Evolutionary conservation across 2,329 filamentous ascomycete species (phyloP).

Genomic region (Microthyrium microscopicum): DNA sequence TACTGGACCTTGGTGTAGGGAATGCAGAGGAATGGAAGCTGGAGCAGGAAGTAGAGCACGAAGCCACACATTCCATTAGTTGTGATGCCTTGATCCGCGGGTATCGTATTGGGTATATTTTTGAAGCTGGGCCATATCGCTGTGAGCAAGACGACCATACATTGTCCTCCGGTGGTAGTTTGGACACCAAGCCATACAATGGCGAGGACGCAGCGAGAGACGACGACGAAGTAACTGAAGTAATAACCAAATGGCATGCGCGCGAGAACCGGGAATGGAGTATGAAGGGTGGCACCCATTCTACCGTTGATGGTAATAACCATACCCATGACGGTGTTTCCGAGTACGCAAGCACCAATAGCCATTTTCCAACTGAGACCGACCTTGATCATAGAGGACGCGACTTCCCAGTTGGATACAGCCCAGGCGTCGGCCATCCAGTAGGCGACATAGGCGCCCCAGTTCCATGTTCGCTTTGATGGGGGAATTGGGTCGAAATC

Average conservation of each 20-base stretch:
- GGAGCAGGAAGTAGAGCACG: constrained; percentile 9
- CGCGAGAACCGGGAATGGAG: constrained; percentile 21
- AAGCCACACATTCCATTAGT: constrained; percentile 26
- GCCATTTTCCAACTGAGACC: constrained; percentile 16
- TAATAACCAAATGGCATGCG: constrained; percentile 26
- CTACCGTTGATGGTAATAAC: constrained; percentile 16
- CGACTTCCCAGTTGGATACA: constrained; percentile 22
- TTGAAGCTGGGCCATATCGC: constrained; percentile 7
- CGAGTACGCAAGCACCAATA: constrained; percentile 18
- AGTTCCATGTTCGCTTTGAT: constrained; percentile 21
- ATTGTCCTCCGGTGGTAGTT: constrained; percentile 20
- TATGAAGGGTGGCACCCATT: constrained; percentile 15
- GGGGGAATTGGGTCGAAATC: constrained; percentile 23
- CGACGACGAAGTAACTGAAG: constrained; percentile 23
- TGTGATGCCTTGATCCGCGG: constrained; percentile 25
- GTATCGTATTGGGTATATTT: constrained; percentile 7
- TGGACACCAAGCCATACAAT: constrained; percentile 24
- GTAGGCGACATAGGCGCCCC: constrained; percentile 19
- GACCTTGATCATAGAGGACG: constrained; percentile 17
- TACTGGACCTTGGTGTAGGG: constrained; percentile 10
- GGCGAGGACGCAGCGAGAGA: constrained; percentile 24
- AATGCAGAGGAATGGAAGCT: constrained; percentile 12
- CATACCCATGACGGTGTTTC: constrained; percentile 16
- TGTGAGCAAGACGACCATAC: constrained; percentile 6
- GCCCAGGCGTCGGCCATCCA: constrained; percentile 26